These are phyloP conservation scores for Dichomitus squalens DNA, from an alignment of 1,284 basidiomycete species.

Conservation along the genomic window DNA sequence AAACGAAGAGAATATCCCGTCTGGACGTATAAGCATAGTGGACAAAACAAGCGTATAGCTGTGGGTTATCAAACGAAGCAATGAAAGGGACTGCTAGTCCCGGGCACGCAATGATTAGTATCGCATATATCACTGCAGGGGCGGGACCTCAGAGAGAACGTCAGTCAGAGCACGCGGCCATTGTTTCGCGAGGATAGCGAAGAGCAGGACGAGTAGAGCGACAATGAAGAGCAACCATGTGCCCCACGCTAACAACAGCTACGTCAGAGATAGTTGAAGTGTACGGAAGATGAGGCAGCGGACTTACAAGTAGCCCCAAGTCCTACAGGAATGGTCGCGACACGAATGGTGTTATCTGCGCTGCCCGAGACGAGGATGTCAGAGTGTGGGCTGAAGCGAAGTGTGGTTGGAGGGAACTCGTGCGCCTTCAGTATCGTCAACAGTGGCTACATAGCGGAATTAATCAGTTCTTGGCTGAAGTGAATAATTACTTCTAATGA, in stretches of 20 bases:
- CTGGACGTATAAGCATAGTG: slow-evolving; percentile 19
- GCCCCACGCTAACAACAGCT: slow-evolving; percentile 33
- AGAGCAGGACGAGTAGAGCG: slow-evolving; percentile 37
- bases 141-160: not conserved
- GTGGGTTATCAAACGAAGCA: not conserved
- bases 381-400: slow-evolving; percentile 86
- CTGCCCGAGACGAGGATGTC: slow-evolving; percentile 89
- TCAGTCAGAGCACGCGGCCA: slow-evolving; percentile 26
- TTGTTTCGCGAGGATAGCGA: slow-evolving; percentile 37
- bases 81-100: not conserved
- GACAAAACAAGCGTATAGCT: not conserved
- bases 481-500: slow-evolving; percentile 12
- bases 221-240: slow-evolving; percentile 37
- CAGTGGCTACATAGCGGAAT: slow-evolving; percentile 64
- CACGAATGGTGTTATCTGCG: slow-evolving; percentile 87
- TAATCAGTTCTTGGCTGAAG: not conserved
- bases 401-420: slow-evolving; percentile 90
- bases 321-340: slow-evolving; percentile 73
- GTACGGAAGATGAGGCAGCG: not conserved
- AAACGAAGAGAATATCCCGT: slow-evolving; percentile 5
- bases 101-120: not conserved
- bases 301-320: slow-evolving; percentile 56
- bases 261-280: slow-evolving; percentile 2
- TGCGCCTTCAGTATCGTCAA: slow-evolving; percentile 91
- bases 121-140: not conserved